Conservation (phyloP, 805 yeast genomes). For the Cyberlindnera euphorbiiphila region DNA sequence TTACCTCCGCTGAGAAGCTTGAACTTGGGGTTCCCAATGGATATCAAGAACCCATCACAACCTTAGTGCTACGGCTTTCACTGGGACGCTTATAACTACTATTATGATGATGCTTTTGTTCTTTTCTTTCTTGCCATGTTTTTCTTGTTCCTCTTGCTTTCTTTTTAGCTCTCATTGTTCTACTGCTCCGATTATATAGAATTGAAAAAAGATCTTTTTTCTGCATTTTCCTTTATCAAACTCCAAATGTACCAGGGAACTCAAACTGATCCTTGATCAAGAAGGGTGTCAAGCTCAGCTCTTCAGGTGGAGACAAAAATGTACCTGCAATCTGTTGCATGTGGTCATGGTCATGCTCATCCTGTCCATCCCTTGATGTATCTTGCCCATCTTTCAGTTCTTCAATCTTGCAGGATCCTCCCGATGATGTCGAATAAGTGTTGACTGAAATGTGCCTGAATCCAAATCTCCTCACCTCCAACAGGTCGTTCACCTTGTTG, state of each 20-base stretch:
- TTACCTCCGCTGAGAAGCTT: slow-evolving; percentile 29
- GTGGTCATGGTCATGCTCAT: too few species aligned
- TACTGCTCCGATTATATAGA: too few species aligned
- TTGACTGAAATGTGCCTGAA: slow-evolving; percentile 5
- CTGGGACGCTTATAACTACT: too few species aligned
- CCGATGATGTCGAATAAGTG: neutral
- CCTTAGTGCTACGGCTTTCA: too few species aligned
- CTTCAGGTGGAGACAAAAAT: neutral
- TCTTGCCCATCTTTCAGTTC: slow-evolving; percentile 2
- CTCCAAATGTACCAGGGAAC: slow-evolving; percentile 1
- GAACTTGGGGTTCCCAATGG: slow-evolving; percentile 26
- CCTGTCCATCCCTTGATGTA: too few species aligned
- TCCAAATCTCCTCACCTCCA: slow-evolving; percentile 16
- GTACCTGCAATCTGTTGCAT: neutral
- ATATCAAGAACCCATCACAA: slow-evolving; percentile 7
- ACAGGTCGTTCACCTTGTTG: slow-evolving; percentile 11
- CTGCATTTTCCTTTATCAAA: neutral
- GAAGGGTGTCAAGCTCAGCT: slow-evolving; percentile 1
- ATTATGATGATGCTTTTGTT: too few species aligned
- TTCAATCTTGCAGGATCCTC: slow-evolving; percentile 1
- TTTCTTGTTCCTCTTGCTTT: too few species aligned
- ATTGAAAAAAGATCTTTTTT: too few species aligned
- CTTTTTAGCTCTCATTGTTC: too few species aligned
- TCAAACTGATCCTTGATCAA: slow-evolving; percentile 8
- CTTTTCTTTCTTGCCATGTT: too few species aligned